These are phyloP conservation scores for Colletotrichum magnum DNA, from an alignment of 2,329 filamentous ascomycete genomes.

Conservation along the genomic window DNA sequence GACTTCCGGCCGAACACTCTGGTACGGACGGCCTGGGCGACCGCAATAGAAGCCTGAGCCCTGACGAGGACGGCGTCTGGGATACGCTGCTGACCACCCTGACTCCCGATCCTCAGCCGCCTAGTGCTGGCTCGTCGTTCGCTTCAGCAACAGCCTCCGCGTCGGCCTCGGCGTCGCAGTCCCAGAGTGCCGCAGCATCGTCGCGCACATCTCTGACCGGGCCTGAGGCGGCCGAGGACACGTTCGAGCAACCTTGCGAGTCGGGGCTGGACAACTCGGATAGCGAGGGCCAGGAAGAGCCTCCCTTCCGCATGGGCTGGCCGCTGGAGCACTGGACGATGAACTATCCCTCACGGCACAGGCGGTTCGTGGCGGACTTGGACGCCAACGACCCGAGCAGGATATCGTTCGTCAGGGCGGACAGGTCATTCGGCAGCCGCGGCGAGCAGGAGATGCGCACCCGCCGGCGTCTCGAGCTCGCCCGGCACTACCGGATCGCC, in stretches of 20 bases:
- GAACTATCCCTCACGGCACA: slow-evolving; percentile 40
- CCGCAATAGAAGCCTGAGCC: slow-evolving; percentile 85
- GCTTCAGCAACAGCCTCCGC: slow-evolving; percentile 73
- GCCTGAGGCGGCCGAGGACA: slow-evolving; percentile 54
- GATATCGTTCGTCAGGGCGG: slow-evolving; percentile 35
- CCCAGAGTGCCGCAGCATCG: slow-evolving; percentile 60
- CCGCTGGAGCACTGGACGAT: slow-evolving; percentile 32
- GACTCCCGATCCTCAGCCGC: slow-evolving; percentile 84
- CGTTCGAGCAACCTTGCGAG: slow-evolving; percentile 62
- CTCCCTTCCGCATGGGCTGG: slow-evolving; percentile 21
- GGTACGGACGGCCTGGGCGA: slow-evolving; percentile 83
- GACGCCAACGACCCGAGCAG: slow-evolving; percentile 34
- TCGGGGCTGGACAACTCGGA: slow-evolving; percentile 70
- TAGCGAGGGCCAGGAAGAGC: slow-evolving; percentile 57
- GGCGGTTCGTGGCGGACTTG: slow-evolving; percentile 37
- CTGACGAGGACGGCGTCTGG: slow-evolving; percentile 78
- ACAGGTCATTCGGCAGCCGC: slow-evolving; percentile 5
- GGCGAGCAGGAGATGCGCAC: slow-evolving; percentile 31
- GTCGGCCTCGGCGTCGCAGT: slow-evolving; percentile 55
- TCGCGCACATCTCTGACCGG: slow-evolving; percentile 62
- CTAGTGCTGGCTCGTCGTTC: slow-evolving; percentile 87
- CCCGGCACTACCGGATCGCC: slow-evolving; percentile 30
- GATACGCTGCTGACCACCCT: slow-evolving; percentile 85
- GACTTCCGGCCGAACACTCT: slow-evolving; percentile 19
- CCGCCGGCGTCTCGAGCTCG: slow-evolving; percentile 33